Evolutionary conservation across 805 yeast species (phyloP).

Genomic region (Wickerhamomyces rabaulensis): DNA sequence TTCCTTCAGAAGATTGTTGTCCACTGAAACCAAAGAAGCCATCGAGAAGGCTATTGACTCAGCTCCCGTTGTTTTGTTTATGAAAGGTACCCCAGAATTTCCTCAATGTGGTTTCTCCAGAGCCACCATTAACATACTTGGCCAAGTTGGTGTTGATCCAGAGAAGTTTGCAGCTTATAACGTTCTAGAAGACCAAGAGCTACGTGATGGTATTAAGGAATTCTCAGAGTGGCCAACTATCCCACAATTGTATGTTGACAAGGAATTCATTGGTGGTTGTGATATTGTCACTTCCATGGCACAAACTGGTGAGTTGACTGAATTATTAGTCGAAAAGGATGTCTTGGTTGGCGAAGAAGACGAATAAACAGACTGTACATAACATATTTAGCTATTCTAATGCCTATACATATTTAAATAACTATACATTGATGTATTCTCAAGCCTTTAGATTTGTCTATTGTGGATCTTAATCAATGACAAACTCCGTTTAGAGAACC

Average conservation of each 20-base stretch:
- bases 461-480: slow-evolving; percentile 22
- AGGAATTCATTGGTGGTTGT: slow-evolving; percentile 96
- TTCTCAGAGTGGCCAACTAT: slow-evolving; percentile 97
- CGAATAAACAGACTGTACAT: slow-evolving; percentile 24
- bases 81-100: slow-evolving; percentile 98
- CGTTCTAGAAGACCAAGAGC: slow-evolving; percentile 89
- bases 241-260: slow-evolving; percentile 88
- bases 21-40: slow-evolving; percentile 76
- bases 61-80: slow-evolving; percentile 93
- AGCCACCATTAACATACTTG: slow-evolving; percentile 88
- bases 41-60: slow-evolving; percentile 80
- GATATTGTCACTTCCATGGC: slow-evolving; percentile 93
- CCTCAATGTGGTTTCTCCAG: slow-evolving; percentile 98
- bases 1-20: slow-evolving; percentile 41
- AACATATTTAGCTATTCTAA: background rate
- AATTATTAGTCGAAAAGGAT: slow-evolving; percentile 70
- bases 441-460: slow-evolving; percentile 38
- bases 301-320: slow-evolving; percentile 83
- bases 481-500: slow-evolving; percentile 35
- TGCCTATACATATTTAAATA: background rate
- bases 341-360: slow-evolving; percentile 71
- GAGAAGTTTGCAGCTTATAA: slow-evolving; percentile 94
- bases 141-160: slow-evolving; percentile 97
- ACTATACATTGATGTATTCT: slow-evolving; percentile 24
- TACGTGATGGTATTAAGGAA: slow-evolving; percentile 94